Evolutionary conservation across 2,329 filamentous ascomycete genomes (phyloP), one percentile per base, ranked within the genome.

Genomic region (Colletotrichum somersetense): DNA sequence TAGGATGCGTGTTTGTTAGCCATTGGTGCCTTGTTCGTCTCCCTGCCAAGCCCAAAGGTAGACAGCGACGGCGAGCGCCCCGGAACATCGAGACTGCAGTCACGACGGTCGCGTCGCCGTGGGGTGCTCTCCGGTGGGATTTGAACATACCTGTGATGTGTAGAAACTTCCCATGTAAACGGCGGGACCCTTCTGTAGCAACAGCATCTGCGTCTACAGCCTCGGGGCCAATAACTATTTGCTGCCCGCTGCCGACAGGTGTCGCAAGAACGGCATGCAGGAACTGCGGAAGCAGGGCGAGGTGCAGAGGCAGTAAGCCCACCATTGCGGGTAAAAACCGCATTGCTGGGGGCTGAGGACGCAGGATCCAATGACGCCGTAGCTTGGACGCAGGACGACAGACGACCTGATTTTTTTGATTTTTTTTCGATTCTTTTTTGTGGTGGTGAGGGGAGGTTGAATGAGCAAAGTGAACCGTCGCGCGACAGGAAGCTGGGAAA

Each of bases 111-210:
- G 33, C 42, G 18, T 14, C 42, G 23, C 18, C 16, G 23, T 48
- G 11, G 26, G 11, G 59, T 61, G 38, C 48, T 23, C 8, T 70
- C 33, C 10, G 20, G 35, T 61, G 56, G 61, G 59, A 59, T 73
- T 42, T 52, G 74, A 80, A 63, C 87, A 74, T 84, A 96, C 94
- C 95, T 83, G 94, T 96, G 76, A 97, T 93, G 82, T 97, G 94
- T 79, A 97, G 86, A 84, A 97, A 97, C 79, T 89, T 90, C 75
- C 94, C 94, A 75, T 89, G 88, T 77, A 94, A 55, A 50, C 70
- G 70, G 12, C 70, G 70, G 50, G 70, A 48, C 40, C 57, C 83
- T 77, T 85, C 87, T 74, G 83, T 84, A 67, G 77, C 77, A 72
- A 78, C 76, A 57, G 23, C 77, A 71, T 78, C 76, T 61, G 7